phyloP scores from a whole-genome alignment of 305 asterid species.

The Fraxinus xanthoxyloides region DNA sequence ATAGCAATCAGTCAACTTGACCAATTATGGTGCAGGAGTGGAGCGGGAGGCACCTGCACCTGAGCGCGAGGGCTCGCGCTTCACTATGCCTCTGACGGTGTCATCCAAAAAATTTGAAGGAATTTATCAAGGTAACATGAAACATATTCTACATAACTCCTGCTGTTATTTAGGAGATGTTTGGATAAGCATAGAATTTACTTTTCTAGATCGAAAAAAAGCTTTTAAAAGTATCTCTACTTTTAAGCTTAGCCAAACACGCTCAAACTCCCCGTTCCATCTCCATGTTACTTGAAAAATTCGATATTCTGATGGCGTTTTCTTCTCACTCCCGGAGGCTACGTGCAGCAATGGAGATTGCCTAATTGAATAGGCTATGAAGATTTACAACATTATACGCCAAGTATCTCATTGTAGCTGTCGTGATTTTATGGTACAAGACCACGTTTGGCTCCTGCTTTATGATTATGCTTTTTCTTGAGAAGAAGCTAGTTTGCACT shows the following conservation, averaged over 20 bases:
- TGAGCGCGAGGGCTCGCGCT: conserved; percentile 16
- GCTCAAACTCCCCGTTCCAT: not conserved
- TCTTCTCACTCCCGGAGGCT: not conserved
- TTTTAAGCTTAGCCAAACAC: not conserved
- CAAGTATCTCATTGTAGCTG: not conserved
- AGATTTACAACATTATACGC: not conserved
- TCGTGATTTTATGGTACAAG: not conserved
- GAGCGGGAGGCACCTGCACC: conserved; percentile 23
- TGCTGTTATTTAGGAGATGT: not conserved
- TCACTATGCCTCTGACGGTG: not conserved
- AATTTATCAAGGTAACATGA: not conserved
- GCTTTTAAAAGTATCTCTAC: not conserved
- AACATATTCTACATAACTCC: not conserved
- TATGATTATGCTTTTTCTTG: not conserved
- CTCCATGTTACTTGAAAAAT: not conserved
- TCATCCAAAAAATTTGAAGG: not conserved
- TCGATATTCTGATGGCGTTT: not conserved
- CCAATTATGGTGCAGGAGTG: conserved; percentile 15
- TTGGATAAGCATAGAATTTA: not conserved
- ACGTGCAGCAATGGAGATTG: not conserved
- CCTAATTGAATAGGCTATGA: not conserved
- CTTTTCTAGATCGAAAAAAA: not conserved
- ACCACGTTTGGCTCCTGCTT: not conserved
- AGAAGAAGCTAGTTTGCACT: not conserved
- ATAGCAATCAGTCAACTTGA: conserved; percentile 16